Base-by-base conservation (phyloP, 176 grass and related monocot species). In the Puccinellia tenuiflora region DNA sequence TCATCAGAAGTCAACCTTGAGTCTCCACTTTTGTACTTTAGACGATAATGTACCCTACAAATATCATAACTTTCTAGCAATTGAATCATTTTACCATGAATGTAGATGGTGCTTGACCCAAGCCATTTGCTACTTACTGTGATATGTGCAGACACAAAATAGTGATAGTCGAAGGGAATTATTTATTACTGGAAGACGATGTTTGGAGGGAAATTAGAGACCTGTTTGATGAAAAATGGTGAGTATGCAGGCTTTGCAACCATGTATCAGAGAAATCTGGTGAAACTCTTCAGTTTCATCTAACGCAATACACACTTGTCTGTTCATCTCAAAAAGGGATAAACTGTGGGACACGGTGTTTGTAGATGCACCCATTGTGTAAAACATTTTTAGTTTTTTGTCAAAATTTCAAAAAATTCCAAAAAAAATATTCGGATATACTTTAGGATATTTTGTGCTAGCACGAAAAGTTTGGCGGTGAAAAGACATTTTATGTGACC, bases 161-260 rank as follows among this genome's bases (percentile, higher is more conserved):
- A 88, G 90, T 98, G 64, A 94, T 94, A 62, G 82, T 94, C 11
- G 90, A 98, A 81, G 95, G 92, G 10, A 98, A 94, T 86, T 98
- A 98, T 80, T 85, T 91, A 83, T 87, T 98, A 62, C 74, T 94
- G 82, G 88, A 97, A 82, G 88, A 97, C 73, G 87, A 78, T 60
- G 38, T 28, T 59, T 98, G 96, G 96, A 94, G 87, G 43, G 90
- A 93, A 37, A 78, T 98, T 42, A 85, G 85, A 81, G 79, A 77
- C 21, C 54, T 93, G 48, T 95, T 98, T 73, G 92, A 98, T 80
- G 96, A 98, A 83, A 98, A 93, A 90, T 95, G 92, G 92, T 95
- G 84, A 85, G 90, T 55, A 60, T 65, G 40, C 68, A 21, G 43
- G 42, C 18, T 55, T 40, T 28, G 20, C 56, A 82, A 61, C 30